A percentile compares a stretch with the other conserved stretches of the same genome.
phyloP scores from a whole-genome alignment of 2,329 filamentous ascomycete genomes.

The Phaeomoniella chlamydospora region DNA sequence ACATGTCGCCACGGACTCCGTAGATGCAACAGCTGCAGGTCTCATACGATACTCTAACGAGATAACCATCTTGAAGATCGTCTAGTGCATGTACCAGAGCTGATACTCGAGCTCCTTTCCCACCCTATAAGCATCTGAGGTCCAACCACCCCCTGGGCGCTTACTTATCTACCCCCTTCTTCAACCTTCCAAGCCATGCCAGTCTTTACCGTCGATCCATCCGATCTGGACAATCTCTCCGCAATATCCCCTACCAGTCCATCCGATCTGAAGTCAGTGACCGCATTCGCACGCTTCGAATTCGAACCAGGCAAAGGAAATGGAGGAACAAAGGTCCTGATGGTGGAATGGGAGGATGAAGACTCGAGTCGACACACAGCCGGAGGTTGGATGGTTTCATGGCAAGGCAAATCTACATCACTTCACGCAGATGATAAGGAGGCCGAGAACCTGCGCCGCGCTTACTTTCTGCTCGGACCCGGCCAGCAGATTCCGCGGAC shows the following conservation, averaged over 20 bases:
- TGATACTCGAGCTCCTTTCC: too few relatives aligned
- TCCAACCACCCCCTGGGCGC: too few relatives aligned
- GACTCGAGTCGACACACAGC: slow-evolving; percentile 29
- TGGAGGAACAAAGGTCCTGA: slow-evolving; percentile 78
- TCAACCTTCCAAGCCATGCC: too few relatives aligned
- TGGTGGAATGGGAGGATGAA: slow-evolving; percentile 78
- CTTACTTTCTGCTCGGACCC: slow-evolving; percentile 71
- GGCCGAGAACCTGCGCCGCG: slow-evolving; percentile 40
- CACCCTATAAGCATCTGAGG: too few relatives aligned
- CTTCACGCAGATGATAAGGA: slow-evolving; percentile 49
- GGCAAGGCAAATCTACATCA: slow-evolving; percentile 65
- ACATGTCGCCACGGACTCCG: too few relatives aligned
- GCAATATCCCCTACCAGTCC: slow-evolving; percentile 7
- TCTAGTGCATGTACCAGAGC: too few relatives aligned
- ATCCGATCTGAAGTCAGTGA: slow-evolving; percentile 20
- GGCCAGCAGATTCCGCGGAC: slow-evolving; percentile 56
- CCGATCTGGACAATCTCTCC: neutral
- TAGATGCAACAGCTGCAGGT: too few relatives aligned
- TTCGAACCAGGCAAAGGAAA: slow-evolving; percentile 65
- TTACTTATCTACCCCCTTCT: too few relatives aligned
- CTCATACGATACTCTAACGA: too few relatives aligned
- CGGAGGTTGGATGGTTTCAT: slow-evolving; percentile 62
- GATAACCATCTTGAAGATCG: too few relatives aligned
- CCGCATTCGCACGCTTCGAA: slow-evolving; percentile 71
- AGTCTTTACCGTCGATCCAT: neutral